Percentiles rank a stretch among this genome's conserved stretches.
Conservation (phyloP, 1,284 basidiomycete species). For the Ustilago lituana region DNA sequence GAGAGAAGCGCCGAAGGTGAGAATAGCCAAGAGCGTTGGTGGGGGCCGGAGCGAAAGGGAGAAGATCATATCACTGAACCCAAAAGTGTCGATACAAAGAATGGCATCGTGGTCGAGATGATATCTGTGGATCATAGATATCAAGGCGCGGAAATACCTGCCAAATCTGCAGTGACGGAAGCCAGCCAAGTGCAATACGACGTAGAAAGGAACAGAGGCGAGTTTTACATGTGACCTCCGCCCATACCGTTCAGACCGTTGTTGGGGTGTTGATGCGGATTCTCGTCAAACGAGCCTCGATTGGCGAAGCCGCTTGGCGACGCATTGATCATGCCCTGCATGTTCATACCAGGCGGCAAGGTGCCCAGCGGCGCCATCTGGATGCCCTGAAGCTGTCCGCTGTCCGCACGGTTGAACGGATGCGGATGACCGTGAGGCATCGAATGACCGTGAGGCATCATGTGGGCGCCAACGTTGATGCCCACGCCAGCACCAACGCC, state of each 20-base stretch:
- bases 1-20: background rate
- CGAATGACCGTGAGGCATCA: slow-evolving; percentile 28
- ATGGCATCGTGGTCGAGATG: too few relatives aligned
- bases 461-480: slow-evolving; percentile 25
- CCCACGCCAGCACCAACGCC: slow-evolving; percentile 12
- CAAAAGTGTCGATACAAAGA: too few relatives aligned
- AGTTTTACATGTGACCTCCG: slow-evolving; percentile 27
- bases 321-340: slow-evolving; percentile 32
- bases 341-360: slow-evolving; percentile 29
- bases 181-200: too few relatives aligned
- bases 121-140: too few relatives aligned
- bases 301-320: slow-evolving; percentile 33
- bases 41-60: too few relatives aligned
- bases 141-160: too few relatives aligned
- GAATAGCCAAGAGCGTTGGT: too few relatives aligned
- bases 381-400: slow-evolving; percentile 35
- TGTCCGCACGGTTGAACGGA: slow-evolving; percentile 40
- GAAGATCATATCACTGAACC: too few relatives aligned
- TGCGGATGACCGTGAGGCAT: slow-evolving; percentile 35
- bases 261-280: slow-evolving; percentile 21
- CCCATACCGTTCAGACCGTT: slow-evolving; percentile 28
- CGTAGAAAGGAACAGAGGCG: background rate
- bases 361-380: slow-evolving; percentile 33
- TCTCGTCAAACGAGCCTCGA: slow-evolving; percentile 36
- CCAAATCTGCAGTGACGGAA: too few relatives aligned